Evolutionary conservation across 805 yeast species (phyloP).

Genomic region (Yamadazyma kitorensis): DNA sequence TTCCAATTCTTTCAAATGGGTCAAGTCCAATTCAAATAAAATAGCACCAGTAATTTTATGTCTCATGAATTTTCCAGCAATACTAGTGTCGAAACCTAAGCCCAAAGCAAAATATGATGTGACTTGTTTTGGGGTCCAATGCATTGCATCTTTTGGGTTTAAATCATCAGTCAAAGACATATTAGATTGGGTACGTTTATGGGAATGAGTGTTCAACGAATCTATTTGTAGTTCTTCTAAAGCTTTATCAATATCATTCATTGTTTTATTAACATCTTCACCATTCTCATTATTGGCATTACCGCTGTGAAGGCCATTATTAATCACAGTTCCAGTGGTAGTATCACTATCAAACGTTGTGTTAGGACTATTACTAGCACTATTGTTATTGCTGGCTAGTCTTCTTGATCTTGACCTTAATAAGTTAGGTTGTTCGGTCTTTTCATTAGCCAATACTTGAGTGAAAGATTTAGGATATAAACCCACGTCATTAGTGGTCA

Average conservation of each 20-base stretch:
- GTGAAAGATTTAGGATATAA: slow-evolving; percentile 90
- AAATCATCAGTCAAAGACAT: slow-evolving; percentile 27
- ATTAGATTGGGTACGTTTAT: slow-evolving; percentile 9
- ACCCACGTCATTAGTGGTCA: slow-evolving; percentile 73
- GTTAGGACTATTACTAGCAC: slow-evolving; percentile 8
- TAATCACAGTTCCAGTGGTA: slow-evolving; percentile 1
- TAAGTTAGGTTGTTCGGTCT: slow-evolving; percentile 8
- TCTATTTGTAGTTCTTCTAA: slow-evolving; percentile 54
- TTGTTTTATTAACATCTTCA: slow-evolving; percentile 44
- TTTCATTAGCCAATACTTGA: slow-evolving; percentile 36
- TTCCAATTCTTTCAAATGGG: slow-evolving; percentile 87
- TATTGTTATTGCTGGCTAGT: slow-evolving; percentile 18
- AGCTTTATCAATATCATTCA: slow-evolving; percentile 73
- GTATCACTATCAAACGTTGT: slow-evolving; percentile 4
- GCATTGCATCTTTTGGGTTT: slow-evolving; percentile 47
- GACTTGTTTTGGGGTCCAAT: slow-evolving; percentile 89
- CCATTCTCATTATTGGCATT: neutral
- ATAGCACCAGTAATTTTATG: slow-evolving; percentile 91
- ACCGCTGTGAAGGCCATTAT: neutral
- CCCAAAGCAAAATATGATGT: slow-evolving; percentile 66
- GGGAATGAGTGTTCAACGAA: slow-evolving; percentile 6
- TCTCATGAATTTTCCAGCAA: slow-evolving; percentile 76
- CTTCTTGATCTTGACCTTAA: slow-evolving; percentile 55
- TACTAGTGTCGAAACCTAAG: slow-evolving; percentile 68
- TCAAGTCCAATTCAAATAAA: slow-evolving; percentile 77